phyloP scores from a whole-genome alignment of 768 basidiomycete species.

The Suillus cothurnatus region DNA sequence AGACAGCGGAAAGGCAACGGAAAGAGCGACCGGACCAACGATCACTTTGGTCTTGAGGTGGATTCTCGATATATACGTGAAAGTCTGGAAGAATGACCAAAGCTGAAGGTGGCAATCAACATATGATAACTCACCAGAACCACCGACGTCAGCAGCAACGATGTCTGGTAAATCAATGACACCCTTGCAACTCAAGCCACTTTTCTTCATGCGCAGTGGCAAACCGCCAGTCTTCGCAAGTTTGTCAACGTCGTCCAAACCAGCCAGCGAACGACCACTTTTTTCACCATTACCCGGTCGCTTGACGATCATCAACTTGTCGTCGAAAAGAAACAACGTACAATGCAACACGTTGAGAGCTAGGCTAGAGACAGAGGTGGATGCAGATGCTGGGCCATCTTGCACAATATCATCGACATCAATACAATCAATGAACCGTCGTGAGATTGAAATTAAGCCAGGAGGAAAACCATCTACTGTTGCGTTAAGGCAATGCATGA shows the following conservation, averaged over 20 bases:
- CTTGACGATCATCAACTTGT: constrained; percentile 91
- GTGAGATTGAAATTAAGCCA: constrained; percentile 83
- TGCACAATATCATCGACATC: constrained; percentile 84
- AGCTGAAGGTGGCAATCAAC: constrained; percentile 1
- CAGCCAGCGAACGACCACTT: constrained; percentile 68
- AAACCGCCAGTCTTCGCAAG: constrained; percentile 64
- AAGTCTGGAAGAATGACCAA: constrained; percentile 57
- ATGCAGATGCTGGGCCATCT: constrained; percentile 44
- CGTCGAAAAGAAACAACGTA: constrained; percentile 91
- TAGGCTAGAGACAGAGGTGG: constrained; percentile 44
- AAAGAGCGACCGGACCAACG: constrained; percentile 89
- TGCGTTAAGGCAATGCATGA: constrained; percentile 82
- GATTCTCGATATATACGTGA: constrained; percentile 80
- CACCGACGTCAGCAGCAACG: constrained; percentile 83
- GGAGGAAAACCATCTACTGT: constrained; percentile 92
- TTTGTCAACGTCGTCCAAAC: constrained; percentile 79
- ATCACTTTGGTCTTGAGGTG: constrained; percentile 80
- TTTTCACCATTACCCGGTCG: constrained; percentile 77
- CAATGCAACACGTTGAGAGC: constrained; percentile 66
- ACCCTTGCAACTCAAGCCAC: constrained; percentile 81
- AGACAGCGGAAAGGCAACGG: constrained; percentile 75
- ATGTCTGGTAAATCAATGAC: constrained; percentile 85
- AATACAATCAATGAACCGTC: constrained; percentile 88
- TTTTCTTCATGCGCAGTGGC: constrained; percentile 70
- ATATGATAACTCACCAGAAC: constrained; percentile 59